A percentile compares a stretch with the other conserved stretches of the same genome.
Conservation (phyloP, 805 yeast species). For the Spathaspora passalidarum region DNA sequence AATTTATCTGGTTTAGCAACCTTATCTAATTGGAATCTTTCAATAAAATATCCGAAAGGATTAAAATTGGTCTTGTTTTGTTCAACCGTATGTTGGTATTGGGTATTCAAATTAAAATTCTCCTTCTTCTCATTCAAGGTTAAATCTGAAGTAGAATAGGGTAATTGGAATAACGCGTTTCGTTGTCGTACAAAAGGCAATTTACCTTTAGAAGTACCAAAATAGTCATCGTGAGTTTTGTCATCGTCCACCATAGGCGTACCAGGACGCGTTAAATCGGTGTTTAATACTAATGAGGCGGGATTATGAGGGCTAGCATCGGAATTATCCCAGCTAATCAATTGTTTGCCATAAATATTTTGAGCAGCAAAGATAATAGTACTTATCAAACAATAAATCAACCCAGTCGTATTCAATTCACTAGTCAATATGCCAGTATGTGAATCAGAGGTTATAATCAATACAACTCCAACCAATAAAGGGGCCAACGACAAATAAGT, state of each 20-base stretch:
- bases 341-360: slow-evolving; percentile 81
- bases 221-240: background rate
- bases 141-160: slow-evolving; percentile 34
- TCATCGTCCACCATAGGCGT: slow-evolving; percentile 12
- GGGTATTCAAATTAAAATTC: slow-evolving; percentile 3
- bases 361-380: slow-evolving; percentile 79
- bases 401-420: slow-evolving; percentile 42
- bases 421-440: slow-evolving; percentile 2
- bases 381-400: slow-evolving; percentile 64
- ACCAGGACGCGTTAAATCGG: slow-evolving; percentile 16
- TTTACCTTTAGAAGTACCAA: slow-evolving; percentile 3
- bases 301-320: slow-evolving; percentile 14
- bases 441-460: slow-evolving; percentile 41
- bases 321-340: slow-evolving; percentile 54
- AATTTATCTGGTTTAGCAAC: slow-evolving; percentile 67
- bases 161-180: slow-evolving; percentile 21
- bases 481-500: slow-evolving; percentile 55
- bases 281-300: slow-evolving; percentile 25
- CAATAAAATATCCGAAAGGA: slow-evolving; percentile 18
- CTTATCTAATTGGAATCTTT: slow-evolving; percentile 13
- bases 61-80: slow-evolving; percentile 16
- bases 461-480: slow-evolving; percentile 49
- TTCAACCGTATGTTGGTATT: slow-evolving; percentile 12
- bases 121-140: slow-evolving; percentile 23
- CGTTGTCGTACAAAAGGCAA: slow-evolving; percentile 17